These are phyloP conservation scores for Globisporangium spinosum DNA, from an alignment of 352 stramenopile genomes.

Conservation along the genomic window DNA sequence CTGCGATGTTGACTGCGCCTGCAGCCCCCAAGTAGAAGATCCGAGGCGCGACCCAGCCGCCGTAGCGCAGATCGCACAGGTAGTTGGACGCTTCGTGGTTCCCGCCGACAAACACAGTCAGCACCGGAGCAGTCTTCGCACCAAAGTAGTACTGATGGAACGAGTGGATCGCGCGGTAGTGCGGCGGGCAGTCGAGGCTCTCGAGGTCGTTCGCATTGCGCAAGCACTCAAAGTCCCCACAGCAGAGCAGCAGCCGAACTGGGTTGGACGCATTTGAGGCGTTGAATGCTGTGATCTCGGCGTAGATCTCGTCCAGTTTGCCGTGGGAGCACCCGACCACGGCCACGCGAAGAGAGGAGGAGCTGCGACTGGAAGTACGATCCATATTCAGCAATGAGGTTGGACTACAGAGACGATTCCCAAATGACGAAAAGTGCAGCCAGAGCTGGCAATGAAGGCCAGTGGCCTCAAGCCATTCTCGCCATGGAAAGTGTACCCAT, in stretches of 20 bases:
- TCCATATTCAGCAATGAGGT: background rate
- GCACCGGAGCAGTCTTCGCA: slow-evolving; percentile 69
- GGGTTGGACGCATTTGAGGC: slow-evolving; percentile 57
- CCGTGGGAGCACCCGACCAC: slow-evolving; percentile 94
- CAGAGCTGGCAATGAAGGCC: too few relatives aligned
- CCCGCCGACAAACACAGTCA: slow-evolving; percentile 94
- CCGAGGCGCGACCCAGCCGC: slow-evolving; percentile 93
- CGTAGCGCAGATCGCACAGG: slow-evolving; percentile 91
- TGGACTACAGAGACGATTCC: background rate
- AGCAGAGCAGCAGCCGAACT: slow-evolving; percentile 81
- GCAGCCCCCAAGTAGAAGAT: slow-evolving; percentile 94
- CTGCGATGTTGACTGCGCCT: slow-evolving; percentile 75
- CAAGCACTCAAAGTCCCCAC: slow-evolving; percentile 94
- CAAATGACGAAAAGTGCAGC: background rate
- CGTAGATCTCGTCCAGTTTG: slow-evolving; percentile 92
- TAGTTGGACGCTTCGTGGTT: slow-evolving; percentile 96
- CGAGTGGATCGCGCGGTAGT: slow-evolving; percentile 76
- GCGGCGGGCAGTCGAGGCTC: slow-evolving; percentile 83
- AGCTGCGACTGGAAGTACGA: background rate
- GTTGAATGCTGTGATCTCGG: slow-evolving; percentile 57
- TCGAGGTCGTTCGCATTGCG: slow-evolving; percentile 87
- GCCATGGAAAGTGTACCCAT: slow-evolving; percentile 4
- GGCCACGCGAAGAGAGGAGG: slow-evolving; percentile 28
- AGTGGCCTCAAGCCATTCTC: background rate
- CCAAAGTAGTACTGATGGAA: slow-evolving; percentile 94